phyloP scores from a whole-genome alignment of 371 early-diverging fungal species.

The Rhizopus delemar region DNA sequence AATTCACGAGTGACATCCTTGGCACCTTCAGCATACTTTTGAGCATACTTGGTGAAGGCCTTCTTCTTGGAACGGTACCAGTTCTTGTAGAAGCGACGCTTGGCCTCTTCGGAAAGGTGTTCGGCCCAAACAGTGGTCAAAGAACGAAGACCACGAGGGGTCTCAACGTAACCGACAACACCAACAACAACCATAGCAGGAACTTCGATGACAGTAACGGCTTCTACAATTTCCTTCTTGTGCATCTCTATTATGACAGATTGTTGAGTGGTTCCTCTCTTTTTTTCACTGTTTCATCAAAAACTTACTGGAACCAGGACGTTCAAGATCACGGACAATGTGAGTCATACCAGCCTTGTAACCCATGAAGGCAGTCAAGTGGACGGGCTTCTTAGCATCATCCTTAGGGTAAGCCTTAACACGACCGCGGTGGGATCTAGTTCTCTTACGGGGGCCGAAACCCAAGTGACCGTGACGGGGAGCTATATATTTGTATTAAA shows the following conservation, averaged over 20 bases:
- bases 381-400: slow-evolving; percentile 93
- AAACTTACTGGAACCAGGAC: slow-evolving; percentile 90
- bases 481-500: too few relatives aligned
- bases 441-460: slow-evolving; percentile 98
- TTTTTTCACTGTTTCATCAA: too few relatives aligned
- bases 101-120: too few relatives aligned
- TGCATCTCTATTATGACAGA: slow-evolving; percentile 68
- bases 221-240: slow-evolving; percentile 99
- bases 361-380: slow-evolving; percentile 86
- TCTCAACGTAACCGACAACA: too few relatives aligned
- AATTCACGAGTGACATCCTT: too few relatives aligned
- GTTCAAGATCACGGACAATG: slow-evolving; percentile 97
- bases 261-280: neutral
- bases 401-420: slow-evolving; percentile 99
- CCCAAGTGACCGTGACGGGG: slow-evolving; percentile 99
- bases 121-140: too few relatives aligned
- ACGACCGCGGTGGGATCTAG: slow-evolving; percentile 92
- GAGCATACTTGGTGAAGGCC: too few relatives aligned
- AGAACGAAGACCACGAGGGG: too few relatives aligned
- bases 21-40: too few relatives aligned
- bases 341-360: slow-evolving; percentile 95
- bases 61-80: too few relatives aligned
- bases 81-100: too few relatives aligned
- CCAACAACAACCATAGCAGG: slow-evolving; percentile 75
- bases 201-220: slow-evolving; percentile 98